These are phyloP conservation scores for Mortierella sp. DNA, from an alignment of 371 early-diverging fungal species.

Conservation along the genomic window DNA sequence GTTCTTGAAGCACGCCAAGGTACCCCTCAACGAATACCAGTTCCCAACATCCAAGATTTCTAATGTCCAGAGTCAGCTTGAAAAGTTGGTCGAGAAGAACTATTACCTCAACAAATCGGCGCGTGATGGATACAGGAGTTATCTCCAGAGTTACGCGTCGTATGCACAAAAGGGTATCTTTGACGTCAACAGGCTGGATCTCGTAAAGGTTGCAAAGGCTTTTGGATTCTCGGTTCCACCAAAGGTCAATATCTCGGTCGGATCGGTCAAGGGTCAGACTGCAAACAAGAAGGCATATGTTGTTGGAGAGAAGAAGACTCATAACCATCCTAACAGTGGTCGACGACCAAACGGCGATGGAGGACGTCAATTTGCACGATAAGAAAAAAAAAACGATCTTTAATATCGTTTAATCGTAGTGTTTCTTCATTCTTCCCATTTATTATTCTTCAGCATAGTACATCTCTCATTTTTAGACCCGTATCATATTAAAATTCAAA, in stretches of 20 bases:
- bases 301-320: conserved; percentile 48
- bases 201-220: conserved; percentile 92
- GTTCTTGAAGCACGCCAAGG: conserved; percentile 97
- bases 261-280: conserved; percentile 58
- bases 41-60: conserved; percentile 95
- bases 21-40: conserved; percentile 98
- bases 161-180: conserved; percentile 97
- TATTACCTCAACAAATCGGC: conserved; percentile 99
- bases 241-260: conserved; percentile 90
- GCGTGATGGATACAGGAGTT: conserved; percentile 97
- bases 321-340: conserved; percentile 46
- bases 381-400: conserved; percentile 6
- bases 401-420: neutral
- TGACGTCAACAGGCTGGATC: conserved; percentile 92
- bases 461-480: neutral
- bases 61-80: conserved; percentile 95
- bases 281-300: conserved; percentile 54
- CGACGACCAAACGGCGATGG: conserved; percentile 43
- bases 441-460: conserved; percentile 1
- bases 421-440: neutral
- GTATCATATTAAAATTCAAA: neutral
- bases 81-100: conserved; percentile 97
- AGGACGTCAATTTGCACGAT: conserved; percentile 54
- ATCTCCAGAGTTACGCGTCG: conserved; percentile 97
- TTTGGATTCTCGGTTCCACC: conserved; percentile 98